phyloP scores from a whole-genome alignment of 2,329 filamentous ascomycete genomes.

The Cladosporium velox region DNA sequence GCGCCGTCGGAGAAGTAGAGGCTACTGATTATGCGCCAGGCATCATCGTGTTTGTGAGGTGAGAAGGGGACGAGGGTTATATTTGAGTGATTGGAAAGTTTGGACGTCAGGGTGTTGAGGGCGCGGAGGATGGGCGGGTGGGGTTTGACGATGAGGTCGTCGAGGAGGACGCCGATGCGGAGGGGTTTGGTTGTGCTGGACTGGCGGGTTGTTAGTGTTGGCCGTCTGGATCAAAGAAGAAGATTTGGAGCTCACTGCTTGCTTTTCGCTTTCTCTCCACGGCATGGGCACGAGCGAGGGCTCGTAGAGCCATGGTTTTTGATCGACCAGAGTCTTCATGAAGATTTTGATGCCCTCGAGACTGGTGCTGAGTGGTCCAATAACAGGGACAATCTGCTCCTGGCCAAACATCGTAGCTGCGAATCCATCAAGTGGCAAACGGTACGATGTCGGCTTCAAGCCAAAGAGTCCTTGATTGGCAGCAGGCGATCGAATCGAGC shows the following conservation, averaged over 20 bases:
- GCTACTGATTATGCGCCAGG: constrained; percentile 49
- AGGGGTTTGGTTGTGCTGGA: not conserved
- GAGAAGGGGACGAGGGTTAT: constrained; percentile 57
- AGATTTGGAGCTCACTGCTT: constrained; percentile 23
- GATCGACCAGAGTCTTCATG: constrained; percentile 53
- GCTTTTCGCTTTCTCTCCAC: constrained; percentile 44
- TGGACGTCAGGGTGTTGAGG: constrained; percentile 49
- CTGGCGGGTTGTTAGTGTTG: not conserved
- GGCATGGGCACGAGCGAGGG: constrained; percentile 61
- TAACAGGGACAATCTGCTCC: constrained; percentile 51
- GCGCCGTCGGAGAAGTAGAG: constrained; percentile 65
- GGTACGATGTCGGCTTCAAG: constrained; percentile 47
- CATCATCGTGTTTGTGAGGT: constrained; percentile 52
- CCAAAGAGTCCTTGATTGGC: constrained; percentile 51
- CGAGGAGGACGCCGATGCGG: constrained; percentile 63
- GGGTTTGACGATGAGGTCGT: constrained; percentile 65
- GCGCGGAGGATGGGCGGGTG: constrained; percentile 66
- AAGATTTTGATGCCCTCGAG: constrained; percentile 57
- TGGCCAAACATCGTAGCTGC: constrained; percentile 47
- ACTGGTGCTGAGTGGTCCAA: constrained; percentile 58
- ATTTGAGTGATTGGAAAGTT: constrained; percentile 48
- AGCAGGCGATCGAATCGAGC: constrained; percentile 51
- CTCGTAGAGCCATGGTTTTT: constrained; percentile 59
- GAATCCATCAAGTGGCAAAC: constrained; percentile 38
- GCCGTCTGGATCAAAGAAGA: not conserved